phyloP scores from a whole-genome alignment of 2,329 filamentous ascomycete genomes.

The Scedosporium dehoogii region DNA sequence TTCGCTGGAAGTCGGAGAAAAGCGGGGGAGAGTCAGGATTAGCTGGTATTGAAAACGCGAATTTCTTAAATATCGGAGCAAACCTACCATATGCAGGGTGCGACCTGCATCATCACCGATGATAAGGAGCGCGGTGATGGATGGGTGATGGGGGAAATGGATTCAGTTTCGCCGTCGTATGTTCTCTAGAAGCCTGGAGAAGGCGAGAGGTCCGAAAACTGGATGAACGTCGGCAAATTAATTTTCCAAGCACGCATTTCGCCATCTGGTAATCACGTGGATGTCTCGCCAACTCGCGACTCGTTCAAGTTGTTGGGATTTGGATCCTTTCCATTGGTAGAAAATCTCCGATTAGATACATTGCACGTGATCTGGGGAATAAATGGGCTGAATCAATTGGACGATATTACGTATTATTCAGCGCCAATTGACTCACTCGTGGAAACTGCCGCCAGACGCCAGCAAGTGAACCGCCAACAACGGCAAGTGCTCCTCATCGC shows the following conservation, averaged over 20 bases:
- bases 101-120: background rate
- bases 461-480: too few species aligned
- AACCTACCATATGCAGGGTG: background rate
- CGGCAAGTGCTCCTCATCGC: too few species aligned
- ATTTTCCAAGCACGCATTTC: background rate
- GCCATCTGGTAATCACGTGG: background rate
- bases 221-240: background rate
- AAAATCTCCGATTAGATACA: background rate
- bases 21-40: background rate
- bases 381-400: background rate
- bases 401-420: background rate
- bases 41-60: background rate
- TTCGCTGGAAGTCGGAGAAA: background rate
- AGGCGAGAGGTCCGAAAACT: background rate
- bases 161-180: background rate
- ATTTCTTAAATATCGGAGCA: background rate
- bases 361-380: background rate
- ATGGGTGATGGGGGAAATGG: background rate
- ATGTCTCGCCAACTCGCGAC: background rate
- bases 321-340: background rate
- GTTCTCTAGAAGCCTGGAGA: background rate
- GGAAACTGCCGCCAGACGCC: too few species aligned
- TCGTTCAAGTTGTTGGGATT: background rate
- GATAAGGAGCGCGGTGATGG: background rate
- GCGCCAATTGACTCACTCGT: too few species aligned